Evolutionary conservation across 2,329 filamentous ascomycete species (phyloP).

Genomic region (Plectosphaerella plurivora): DNA sequence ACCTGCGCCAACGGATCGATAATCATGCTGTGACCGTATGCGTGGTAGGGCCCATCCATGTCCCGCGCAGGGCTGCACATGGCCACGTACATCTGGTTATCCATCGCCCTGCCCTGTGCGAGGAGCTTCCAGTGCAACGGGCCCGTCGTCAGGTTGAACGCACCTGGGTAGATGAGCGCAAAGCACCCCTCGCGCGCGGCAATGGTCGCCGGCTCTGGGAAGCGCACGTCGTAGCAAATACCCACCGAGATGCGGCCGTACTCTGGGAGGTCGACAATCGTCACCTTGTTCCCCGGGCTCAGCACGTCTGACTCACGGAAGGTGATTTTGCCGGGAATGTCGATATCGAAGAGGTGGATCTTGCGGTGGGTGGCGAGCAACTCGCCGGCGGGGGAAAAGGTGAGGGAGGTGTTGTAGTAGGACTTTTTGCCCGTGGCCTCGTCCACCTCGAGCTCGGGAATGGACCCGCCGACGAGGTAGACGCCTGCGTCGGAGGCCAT

Average conservation of each 20-base stretch:
- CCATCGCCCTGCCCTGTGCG: constrained; percentile 77
- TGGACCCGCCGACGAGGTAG: constrained; percentile 87
- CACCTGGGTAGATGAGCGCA: constrained; percentile 86
- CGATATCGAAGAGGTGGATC: constrained; percentile 94
- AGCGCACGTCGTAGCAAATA: constrained; percentile 97
- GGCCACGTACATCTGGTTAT: constrained; percentile 92
- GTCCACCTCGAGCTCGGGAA: constrained; percentile 63
- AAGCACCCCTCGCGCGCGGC: constrained; percentile 85
- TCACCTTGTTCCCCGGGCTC: constrained; percentile 77
- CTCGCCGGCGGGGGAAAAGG: constrained; percentile 73
- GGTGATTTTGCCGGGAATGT: constrained; percentile 90
- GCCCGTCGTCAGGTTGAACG: constrained; percentile 93
- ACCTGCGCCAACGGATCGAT: constrained; percentile 83
- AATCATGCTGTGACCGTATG: constrained; percentile 88
- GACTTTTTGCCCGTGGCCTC: constrained; percentile 23
- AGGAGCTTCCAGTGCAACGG: constrained; percentile 86
- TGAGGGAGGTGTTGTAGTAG: constrained; percentile 87
- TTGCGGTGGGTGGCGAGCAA: constrained; percentile 89
- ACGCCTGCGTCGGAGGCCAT: constrained; percentile 75
- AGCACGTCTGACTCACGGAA: constrained; percentile 91
- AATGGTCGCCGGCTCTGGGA: constrained; percentile 88
- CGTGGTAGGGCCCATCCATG: constrained; percentile 71
- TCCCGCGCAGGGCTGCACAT: constrained; percentile 89
- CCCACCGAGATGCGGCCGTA: constrained; percentile 85
- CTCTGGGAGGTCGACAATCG: constrained; percentile 78